These are phyloP conservation scores for Phyllosticta citriasiana DNA, from an alignment of 2,329 filamentous ascomycete species.

Conservation along the genomic window DNA sequence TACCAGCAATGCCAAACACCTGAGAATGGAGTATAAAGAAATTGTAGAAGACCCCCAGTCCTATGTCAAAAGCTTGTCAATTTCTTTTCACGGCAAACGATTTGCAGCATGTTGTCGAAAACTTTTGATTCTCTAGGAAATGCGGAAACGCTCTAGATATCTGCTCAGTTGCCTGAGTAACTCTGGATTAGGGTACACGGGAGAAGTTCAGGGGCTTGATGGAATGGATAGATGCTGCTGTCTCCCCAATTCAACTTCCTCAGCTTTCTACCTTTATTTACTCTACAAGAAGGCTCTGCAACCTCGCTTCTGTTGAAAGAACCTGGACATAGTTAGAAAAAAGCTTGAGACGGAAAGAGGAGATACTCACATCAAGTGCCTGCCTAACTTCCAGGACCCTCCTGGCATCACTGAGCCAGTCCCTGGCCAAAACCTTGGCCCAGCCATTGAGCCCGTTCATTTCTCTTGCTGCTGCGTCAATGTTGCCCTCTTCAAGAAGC, in stretches of 20 bases:
- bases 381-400: slow-evolving; percentile 92
- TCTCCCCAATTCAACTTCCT: neutral
- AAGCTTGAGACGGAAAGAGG: neutral
- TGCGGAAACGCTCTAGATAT: neutral
- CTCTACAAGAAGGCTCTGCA: slow-evolving; percentile 80
- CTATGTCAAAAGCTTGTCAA: neutral
- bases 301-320: slow-evolving; percentile 78
- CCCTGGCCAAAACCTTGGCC: slow-evolving; percentile 88
- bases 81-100: neutral
- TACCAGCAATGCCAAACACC: neutral
- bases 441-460: slow-evolving; percentile 90
- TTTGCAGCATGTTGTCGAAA: neutral
- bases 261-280: slow-evolving; percentile 25
- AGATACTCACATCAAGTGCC: slow-evolving; percentile 73
- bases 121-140: neutral
- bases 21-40: neutral
- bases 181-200: neutral
- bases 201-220: neutral
- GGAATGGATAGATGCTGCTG: neutral
- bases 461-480: slow-evolving; percentile 85
- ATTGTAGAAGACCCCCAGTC: neutral
- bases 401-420: slow-evolving; percentile 87
- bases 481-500: slow-evolving; percentile 80
- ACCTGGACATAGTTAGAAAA: slow-evolving; percentile 44
- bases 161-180: neutral